Conservation (phyloP, 2,329 filamentous ascomycete genomes). For the Exserohilum turcica region DNA sequence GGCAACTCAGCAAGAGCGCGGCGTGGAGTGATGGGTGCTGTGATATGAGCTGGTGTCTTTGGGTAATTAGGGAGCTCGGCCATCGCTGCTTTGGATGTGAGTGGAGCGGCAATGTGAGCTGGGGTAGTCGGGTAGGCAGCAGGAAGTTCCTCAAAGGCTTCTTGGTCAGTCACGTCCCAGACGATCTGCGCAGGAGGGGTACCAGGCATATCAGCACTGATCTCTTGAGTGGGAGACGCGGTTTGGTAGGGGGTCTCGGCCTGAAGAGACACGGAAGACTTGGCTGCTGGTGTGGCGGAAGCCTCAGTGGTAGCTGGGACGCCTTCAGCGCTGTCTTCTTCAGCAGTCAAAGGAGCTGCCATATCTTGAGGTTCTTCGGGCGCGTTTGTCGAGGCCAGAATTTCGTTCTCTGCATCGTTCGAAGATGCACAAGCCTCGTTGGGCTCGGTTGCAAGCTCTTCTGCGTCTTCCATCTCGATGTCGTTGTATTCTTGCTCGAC, state of each 20-base stretch:
- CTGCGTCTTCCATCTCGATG: conserved; percentile 5
- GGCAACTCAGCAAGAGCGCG: conserved; percentile 32
- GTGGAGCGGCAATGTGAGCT: conserved; percentile 14
- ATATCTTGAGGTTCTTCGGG: not conserved
- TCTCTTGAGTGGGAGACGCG: conserved; percentile 4
- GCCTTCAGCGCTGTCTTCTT: not conserved
- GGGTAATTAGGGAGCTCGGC: conserved; percentile 32
- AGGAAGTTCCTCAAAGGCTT: conserved; percentile 22
- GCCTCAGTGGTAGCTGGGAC: not conserved
- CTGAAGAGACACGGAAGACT: not conserved
- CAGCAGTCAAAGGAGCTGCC: not conserved
- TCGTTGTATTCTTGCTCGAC: conserved; percentile 2
- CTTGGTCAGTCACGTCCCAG: conserved; percentile 20
- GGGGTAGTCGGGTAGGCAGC: conserved; percentile 17
- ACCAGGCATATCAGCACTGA: conserved; percentile 1
- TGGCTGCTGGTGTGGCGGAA: conserved; percentile 6
- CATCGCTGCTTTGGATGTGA: conserved; percentile 11
- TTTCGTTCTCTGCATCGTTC: not conserved
- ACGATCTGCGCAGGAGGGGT: conserved; percentile 15
- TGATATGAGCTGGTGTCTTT: conserved; percentile 31
- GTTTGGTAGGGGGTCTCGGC: conserved; percentile 2
- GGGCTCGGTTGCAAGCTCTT: conserved; percentile 1
- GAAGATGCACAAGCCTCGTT: not conserved
- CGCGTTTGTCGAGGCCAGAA: not conserved
- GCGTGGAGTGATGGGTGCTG: conserved; percentile 23